phyloP scores from a whole-genome alignment of 106 monocot species.

The Hemerocallis citrina region DNA sequence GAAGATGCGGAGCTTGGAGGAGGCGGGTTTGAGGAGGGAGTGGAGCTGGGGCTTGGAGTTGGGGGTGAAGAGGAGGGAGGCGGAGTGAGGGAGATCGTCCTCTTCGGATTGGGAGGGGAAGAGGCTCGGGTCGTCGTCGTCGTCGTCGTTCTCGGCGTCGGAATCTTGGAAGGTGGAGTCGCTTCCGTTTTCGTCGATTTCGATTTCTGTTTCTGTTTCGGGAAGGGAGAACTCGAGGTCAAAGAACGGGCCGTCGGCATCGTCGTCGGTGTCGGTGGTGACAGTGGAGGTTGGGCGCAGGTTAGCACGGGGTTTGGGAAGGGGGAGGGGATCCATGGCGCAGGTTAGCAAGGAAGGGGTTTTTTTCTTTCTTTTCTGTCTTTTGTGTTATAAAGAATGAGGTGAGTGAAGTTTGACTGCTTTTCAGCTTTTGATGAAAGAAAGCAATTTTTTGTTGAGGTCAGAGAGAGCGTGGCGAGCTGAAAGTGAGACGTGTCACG shows the following conservation, averaged over 20 bases:
- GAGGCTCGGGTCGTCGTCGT: background rate
- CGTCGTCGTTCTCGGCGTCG: background rate
- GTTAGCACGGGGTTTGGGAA: slow-evolving; percentile 4
- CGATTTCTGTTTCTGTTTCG: slow-evolving; percentile 9
- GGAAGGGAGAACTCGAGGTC: slow-evolving; percentile 47
- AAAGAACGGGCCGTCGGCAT: slow-evolving; percentile 46
- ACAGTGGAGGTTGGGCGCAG: background rate
- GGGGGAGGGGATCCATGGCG: slow-evolving; percentile 13
- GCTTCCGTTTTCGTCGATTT: background rate
- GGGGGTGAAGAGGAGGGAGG: slow-evolving; percentile 11
- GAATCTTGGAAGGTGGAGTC: background rate
- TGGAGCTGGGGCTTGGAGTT: slow-evolving; percentile 12
- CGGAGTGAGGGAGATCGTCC: slow-evolving; percentile 2
- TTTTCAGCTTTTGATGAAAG: too few relatives aligned
- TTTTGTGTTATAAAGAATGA: too few relatives aligned
- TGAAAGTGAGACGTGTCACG: too few relatives aligned
- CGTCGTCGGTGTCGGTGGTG: slow-evolving; percentile 11
- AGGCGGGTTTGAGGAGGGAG: slow-evolving; percentile 16
- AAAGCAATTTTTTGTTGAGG: too few relatives aligned
- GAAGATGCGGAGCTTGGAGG: slow-evolving; percentile 32
- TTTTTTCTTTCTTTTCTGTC: too few relatives aligned
- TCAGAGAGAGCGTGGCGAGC: too few relatives aligned
- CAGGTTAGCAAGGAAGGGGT: too few relatives aligned
- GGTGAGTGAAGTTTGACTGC: too few relatives aligned
- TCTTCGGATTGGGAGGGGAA: background rate